Evolutionary conservation across 1,284 basidiomycete genomes (phyloP), one percentile per base, ranked within the genome.

Genomic region (Phylloboletellus chloephorus): DNA sequence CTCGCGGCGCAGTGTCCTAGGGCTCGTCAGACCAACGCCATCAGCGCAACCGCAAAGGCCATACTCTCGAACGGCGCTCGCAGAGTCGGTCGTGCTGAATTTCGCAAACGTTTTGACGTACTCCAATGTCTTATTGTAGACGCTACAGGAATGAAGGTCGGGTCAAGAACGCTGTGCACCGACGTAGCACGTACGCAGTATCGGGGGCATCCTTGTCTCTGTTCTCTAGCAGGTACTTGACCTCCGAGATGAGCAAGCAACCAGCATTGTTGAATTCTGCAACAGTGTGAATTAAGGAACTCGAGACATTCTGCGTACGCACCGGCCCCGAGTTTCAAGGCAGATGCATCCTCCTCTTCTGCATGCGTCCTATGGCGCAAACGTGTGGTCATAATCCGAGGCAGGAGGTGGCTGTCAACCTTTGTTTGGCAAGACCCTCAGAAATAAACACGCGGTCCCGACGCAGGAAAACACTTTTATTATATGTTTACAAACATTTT

Each of bases 21-120:
- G 36, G n/a, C 24, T 24, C 19, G 31, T 38, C 11, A 45, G 15
- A 17, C 16, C 23, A 12, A 16, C 24, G 5, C 12, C 7, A 25
- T 31, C n/a, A n/a, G 25, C n/a, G 23, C 17, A 25, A 17, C 31
- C 17, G 26, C 13, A 13, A 37, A 21, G 44, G 11, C 34, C 15
- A 13, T 34, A 92, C 91, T 89, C 84, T 76, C 91, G 84, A 44
- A 92, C 90, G 38, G 88, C 86, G 54, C 82, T 81, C 7, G 88
- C 86, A 17, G 88, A 84, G 56, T 92, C 89, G 7, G 84, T 83
- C 21, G 87, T 88, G 52, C 83, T 86, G 66, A 92, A 93, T 62
- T 92, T 88, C 4, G 88, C 78, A 61, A 95, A 95, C 7, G 83
- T 88, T 59, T 86, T 86, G 48, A 94, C 90, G 58, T 94, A 94